Conservation (phyloP, 2,329 filamentous ascomycete genomes). For the Penicillium crustosum region DNA sequence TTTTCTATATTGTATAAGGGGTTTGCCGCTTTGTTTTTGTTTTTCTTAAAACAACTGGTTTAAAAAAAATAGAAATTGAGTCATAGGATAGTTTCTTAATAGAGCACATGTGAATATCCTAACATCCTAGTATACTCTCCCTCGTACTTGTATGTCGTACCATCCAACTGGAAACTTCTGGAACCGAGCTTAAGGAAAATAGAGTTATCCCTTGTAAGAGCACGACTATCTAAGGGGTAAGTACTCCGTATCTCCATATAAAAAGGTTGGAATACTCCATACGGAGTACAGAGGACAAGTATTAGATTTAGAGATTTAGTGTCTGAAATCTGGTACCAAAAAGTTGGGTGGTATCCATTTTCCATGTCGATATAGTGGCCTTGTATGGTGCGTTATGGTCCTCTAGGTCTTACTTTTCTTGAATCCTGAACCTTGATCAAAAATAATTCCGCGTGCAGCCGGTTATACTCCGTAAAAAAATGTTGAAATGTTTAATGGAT, state of each 20-base stretch:
- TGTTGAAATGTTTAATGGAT: neutral
- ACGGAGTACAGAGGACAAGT: too few species aligned
- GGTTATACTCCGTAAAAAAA: neutral
- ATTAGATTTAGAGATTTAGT: too few species aligned
- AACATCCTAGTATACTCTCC: neutral
- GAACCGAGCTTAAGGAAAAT: neutral
- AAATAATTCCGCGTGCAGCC: neutral
- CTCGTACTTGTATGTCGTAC: too few species aligned
- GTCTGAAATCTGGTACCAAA: neutral
- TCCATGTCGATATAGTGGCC: neutral
- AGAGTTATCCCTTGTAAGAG: neutral
- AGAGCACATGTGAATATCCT: neutral
- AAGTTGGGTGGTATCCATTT: neutral
- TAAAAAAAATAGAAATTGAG: too few species aligned
- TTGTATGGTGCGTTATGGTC: neutral
- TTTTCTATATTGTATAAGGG: neutral
- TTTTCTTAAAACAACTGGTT: too few species aligned
- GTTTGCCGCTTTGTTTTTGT: neutral
- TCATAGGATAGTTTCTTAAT: neutral
- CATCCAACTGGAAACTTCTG: too few species aligned
- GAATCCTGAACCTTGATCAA: neutral
- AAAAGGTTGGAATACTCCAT: too few species aligned
- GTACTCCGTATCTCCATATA: neutral
- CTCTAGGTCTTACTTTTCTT: neutral
- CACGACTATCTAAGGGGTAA: too few species aligned